Evolutionary conservation across 169 alveolate genomes (phyloP).

Genomic region (Babesia bovis): DNA sequence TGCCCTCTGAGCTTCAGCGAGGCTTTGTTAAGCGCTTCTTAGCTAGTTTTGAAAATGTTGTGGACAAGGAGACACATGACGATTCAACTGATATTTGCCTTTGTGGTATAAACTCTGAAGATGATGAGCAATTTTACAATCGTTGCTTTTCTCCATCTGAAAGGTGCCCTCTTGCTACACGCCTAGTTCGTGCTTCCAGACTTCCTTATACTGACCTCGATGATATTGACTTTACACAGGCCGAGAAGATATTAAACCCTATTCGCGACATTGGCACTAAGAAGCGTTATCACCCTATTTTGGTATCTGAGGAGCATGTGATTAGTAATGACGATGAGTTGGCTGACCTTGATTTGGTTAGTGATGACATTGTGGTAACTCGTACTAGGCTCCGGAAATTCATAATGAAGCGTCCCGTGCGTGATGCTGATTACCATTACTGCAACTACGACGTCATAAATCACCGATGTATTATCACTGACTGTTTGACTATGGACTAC

Average conservation of each 20-base stretch:
- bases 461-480: slow-evolving; percentile 29
- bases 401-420: not conserved
- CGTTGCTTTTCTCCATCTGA: slow-evolving; percentile 57
- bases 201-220: slow-evolving; percentile 1
- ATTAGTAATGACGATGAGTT: slow-evolving; percentile 29
- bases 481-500: slow-evolving; percentile 42
- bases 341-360: not conserved
- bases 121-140: slow-evolving; percentile 15
- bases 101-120: not conserved
- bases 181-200: slow-evolving; percentile 31
- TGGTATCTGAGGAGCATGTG: slow-evolving; percentile 26
- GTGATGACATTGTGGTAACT: not conserved
- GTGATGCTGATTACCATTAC: slow-evolving; percentile 7
- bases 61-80: not conserved
- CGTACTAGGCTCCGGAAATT: slow-evolving; percentile 1
- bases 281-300: slow-evolving; percentile 14
- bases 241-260: not conserved
- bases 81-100: not conserved
- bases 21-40: slow-evolving; percentile 20
- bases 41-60: not conserved
- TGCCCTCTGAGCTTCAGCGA: slow-evolving; percentile 1
- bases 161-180: slow-evolving; percentile 37
- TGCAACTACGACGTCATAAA: slow-evolving; percentile 33
- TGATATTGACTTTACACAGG: slow-evolving; percentile 6
- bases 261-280: not conserved